Evolutionary conservation across 768 basidiomycete genomes (phyloP), one percentile per base, ranked within the genome.

Genomic region (Sporobolomyces pararoseus): DNA sequence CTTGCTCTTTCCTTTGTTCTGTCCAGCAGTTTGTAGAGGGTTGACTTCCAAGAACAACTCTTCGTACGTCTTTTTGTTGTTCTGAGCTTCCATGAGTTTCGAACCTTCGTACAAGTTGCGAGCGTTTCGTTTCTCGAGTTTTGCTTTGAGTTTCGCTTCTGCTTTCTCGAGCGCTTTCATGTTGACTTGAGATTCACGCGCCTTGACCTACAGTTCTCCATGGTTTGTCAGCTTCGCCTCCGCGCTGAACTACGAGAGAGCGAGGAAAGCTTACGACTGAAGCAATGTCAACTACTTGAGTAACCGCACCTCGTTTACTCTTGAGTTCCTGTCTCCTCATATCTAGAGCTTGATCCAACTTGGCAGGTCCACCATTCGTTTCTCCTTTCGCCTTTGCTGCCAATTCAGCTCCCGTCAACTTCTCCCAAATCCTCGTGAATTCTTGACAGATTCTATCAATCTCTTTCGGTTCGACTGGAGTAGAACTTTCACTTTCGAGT

Each of bases 31-130:
- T 79, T 94, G 91, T 68, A 99, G 80, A 47, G 96, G 92, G 80
- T 99, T 99, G 81, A 87, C 92, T 84, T 96, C 91, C 90, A 99
- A 90, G 82, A 93, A 99, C 86, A 99, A 88, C 78, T 99, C 96
- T 78, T 98, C 95, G 81, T 97, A 98, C 25, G 88, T 86, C 89
- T 97, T 92, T 88, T 98, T 75, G 81, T 92, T 93, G 79, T 88
- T 86, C 80, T 90, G 88, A 73, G 91, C 88, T 77, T 96, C 92
- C 63, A 99, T 83, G 37, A 99, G 82, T 80, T 96, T 98, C 12
- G 91, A 94, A 12, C 96, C 95, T 78, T 98, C 95, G 78, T 96
- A 99, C 44, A 96, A 83, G 81, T 91, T 90, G 74, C 89, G 82
- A 64, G 87, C 85, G 3, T 91, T 83, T n/a, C 96, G 86, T 81